Base-by-base conservation (phyloP, 805 yeast genomes). In the Lipomyces kockii region DNA sequence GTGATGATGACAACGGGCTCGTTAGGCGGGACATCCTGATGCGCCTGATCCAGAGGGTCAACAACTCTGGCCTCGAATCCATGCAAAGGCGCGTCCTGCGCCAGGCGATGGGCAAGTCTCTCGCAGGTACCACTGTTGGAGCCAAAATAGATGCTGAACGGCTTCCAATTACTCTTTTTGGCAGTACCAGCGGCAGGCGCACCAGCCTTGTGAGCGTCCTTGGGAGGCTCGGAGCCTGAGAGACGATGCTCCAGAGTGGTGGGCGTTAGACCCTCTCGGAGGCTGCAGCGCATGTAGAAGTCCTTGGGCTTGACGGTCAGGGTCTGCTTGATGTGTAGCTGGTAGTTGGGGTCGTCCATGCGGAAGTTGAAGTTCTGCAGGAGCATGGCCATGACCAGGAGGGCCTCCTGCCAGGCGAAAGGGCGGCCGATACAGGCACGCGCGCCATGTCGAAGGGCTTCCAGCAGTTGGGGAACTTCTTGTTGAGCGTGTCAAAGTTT, bases 71-170 rank as follows among this genome's bases (percentile, higher is more conserved):
- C 86, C 69, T 87, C 86, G 72, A 94, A 83, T 58, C 92, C 91
- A 76, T 88, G 85, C 34, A 95, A 83, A 72, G 87, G 86, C 74
- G 93, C 86, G 77, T 94, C 98, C 76, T 92, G 92, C 60, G 97
- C 86, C 73, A 92, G 88, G 77, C 93, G 91, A 73, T 88, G 85
- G 27, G 97, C 96, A 75, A 92, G 93, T 76, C 95, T 98, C 80
- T 94, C 98, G 58, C 98, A 97, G 22, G 99, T 94, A 71, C 99
- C 99, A 2, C 98, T 94, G 80, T 95, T 98, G n/a, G 98, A 93
- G 22, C 97, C 98, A 77, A 84, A 95, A 67, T 94, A 84, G 3
- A 94, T 88, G 58, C 92, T 80, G 52, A 90, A 88, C 71, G 89
- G 88, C 58, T 25, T 54, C 37, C 39, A 35, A 25, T 51, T 51